Evolutionary conservation across 1,284 basidiomycete genomes (phyloP), one percentile per base, ranked within the genome.

Genomic region (Leccinum pachyderme): DNA sequence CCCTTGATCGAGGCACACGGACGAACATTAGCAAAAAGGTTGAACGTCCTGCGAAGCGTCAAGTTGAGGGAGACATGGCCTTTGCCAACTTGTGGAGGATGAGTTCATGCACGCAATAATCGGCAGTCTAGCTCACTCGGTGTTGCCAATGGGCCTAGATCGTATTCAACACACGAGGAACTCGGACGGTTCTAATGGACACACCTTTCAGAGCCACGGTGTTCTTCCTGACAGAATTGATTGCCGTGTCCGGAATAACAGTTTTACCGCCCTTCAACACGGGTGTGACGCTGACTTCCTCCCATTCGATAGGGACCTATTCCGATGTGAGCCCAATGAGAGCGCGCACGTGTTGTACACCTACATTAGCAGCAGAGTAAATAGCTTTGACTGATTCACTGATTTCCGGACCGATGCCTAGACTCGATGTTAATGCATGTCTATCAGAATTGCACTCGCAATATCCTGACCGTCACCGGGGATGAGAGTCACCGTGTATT

Each of bases 321-420:
- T 48, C 47, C 53, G 49, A 47, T 43, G 7, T 57, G 47, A 65
- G 54, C 27, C 48, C 27, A 45, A 24, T 27, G 41, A 44, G 6
- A 28, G 54, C 12, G 35, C 24, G 49, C 37, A 50, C 35, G 46
- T 57, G 52, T 59, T 39, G 29, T 57, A 56, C 63, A 58, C 73
- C 37, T 72, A 91, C 93, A 58, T 89, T 83, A 61, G 96, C 95
- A 61, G 92, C 90, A 50, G 77, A 75, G 76, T 96, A 99, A 74
- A 99, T 99, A 62, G 86, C 79, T 78, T 97, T 97, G 69, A 99
- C 89, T 59, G 95, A 90, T 78, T 97, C 82, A 74, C 93, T 92
- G 67, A 99, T 98, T 80, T 99, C 97, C 49, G 96, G 95, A 49
- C 97, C 97, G 80, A 99, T 99, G 75, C 95, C 93, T 95, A 61